Evolutionary conservation across 805 yeast genomes (phyloP).

Genomic region (Saturnispora galanensis): DNA sequence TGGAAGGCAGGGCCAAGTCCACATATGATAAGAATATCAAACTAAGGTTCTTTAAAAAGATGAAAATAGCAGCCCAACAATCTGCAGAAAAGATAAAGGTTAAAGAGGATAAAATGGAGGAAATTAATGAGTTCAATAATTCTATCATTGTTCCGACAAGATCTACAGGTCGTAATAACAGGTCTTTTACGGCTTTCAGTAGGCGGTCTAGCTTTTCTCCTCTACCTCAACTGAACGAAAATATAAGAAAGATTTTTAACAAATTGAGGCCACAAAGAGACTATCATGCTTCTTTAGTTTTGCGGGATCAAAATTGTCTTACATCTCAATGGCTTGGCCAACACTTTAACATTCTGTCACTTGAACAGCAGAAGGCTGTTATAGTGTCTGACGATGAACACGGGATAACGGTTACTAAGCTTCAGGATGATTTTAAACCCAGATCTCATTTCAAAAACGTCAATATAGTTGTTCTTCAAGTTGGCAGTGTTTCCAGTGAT

Average conservation of each 20-base stretch:
- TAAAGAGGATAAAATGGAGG: constrained; percentile 32
- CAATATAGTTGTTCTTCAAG: constrained; percentile 40
- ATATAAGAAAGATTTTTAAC: constrained; percentile 1
- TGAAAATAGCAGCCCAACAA: constrained; percentile 24
- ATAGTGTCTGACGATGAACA: constrained; percentile 4
- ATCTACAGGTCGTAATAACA: neutral
- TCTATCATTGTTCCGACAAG: constrained; percentile 2
- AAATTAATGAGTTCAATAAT: constrained; percentile 23
- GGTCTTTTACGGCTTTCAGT: neutral
- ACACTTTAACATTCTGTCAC: constrained; percentile 9
- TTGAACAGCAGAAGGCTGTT: neutral
- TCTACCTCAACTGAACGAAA: neutral
- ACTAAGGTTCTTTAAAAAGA: constrained; percentile 21
- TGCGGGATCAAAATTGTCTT: constrained; percentile 24
- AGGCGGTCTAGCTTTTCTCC: neutral
- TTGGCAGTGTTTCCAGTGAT: constrained; percentile 31
- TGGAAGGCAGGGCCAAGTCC: constrained; percentile 38
- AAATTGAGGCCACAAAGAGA: constrained; percentile 3
- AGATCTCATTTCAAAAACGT: constrained; percentile 31
- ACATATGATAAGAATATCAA: constrained; percentile 28
- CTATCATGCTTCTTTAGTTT: constrained; percentile 25
- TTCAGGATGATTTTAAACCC: constrained; percentile 32
- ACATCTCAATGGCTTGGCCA: constrained; percentile 20
- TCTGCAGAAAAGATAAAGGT: constrained; percentile 20
- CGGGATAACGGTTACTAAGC: constrained; percentile 28